Evolutionary conservation across 1,139 yeast genomes (phyloP).

Genomic region (Nakaseomyces sp.): DNA sequence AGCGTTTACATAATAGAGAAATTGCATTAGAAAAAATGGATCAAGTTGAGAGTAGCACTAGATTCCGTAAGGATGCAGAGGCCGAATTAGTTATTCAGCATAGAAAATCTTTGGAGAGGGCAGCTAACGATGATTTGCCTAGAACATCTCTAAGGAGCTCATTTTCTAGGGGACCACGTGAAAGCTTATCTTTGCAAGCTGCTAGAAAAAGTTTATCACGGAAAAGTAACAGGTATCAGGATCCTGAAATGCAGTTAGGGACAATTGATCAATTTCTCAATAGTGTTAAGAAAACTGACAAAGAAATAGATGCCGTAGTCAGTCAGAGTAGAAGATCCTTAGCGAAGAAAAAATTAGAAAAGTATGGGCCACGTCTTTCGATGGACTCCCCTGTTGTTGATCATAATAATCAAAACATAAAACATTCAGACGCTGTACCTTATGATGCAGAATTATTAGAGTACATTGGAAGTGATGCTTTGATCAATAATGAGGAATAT

Average conservation of each 20-base stretch:
- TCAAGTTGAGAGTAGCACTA: conserved; percentile 53
- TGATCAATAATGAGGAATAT: conserved; percentile 67
- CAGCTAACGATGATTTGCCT: conserved; percentile 15
- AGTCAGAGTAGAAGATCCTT: conserved; percentile 53
- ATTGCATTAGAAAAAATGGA: conserved; percentile 54
- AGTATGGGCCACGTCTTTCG: conserved; percentile 35
- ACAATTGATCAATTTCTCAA: conserved; percentile 52
- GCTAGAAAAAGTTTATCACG: conserved; percentile 26
- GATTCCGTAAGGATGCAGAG: conserved; percentile 64
- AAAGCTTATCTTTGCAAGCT: conserved; percentile 33
- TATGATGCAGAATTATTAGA: conserved; percentile 13
- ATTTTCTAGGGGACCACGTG: conserved; percentile 23
- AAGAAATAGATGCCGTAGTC: conserved; percentile 53
- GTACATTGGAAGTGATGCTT: conserved; percentile 49
- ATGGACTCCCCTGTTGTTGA: conserved; percentile 18
- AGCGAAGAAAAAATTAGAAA: conserved; percentile 51
- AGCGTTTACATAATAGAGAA: conserved; percentile 50
- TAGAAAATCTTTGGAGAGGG: conserved; percentile 31
- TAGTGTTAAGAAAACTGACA: conserved; percentile 40
- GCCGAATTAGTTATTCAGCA: conserved; percentile 67
- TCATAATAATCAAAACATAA: not conserved
- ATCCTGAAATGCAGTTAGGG: conserved; percentile 34
- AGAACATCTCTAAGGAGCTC: conserved; percentile 17
- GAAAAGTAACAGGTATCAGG: conserved; percentile 16
- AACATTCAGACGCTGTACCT: not conserved